Evolutionary conservation across 805 yeast genomes (phyloP), one percentile per base, ranked within the genome.

Genomic region (Wickerhamiella bombiphila): DNA sequence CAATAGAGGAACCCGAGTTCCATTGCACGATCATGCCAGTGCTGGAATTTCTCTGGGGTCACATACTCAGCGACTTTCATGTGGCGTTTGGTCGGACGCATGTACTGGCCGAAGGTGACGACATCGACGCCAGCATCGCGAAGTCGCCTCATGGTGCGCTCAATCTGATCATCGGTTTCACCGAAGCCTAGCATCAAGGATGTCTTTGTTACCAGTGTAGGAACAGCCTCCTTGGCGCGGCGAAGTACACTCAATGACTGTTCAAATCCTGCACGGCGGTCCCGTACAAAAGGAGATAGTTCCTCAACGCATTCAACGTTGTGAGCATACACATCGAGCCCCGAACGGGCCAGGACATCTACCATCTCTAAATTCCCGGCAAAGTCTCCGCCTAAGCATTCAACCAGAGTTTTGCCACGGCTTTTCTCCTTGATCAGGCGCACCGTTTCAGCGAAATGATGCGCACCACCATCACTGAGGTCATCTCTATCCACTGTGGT

Each of bases 401-500:
- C 99, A 3, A 91, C 96, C 24, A 88, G 66, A 29, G 81, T 83
- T 41, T 82, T 86, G 2, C 94, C 93, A 0, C 94, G 80, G n/a
- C 45, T 38, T 56, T 88, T 86, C 45, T 68, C 65, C 56, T 91
- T 91, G 49, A 91, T 88, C 52, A 71, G 73, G 48, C 60, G 61
- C 11, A 91, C 95, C 0, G 99, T 88, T 52, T 80, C 79, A 0
- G 93, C 79, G 52, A 91, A 70, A 60, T 91, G 98, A 42, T 73
- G 65, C 3, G 96, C 76, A 31, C 99, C 98, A 42, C 97, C 96
- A 54, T 91, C 98, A 0, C 68, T 50, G 48, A 91, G 66, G 58
- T 91, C 98, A 58, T 91, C 99, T 61, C 98, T 72, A 58, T 91
- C 99, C 15, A 91, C 98, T 1, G 98, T 86, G 14, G 99, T 91